Percentiles rank a stretch among this genome's conserved stretches.
Evolutionary conservation across 805 yeast species (phyloP).

Genomic region (Ogataea wickerhamii): DNA sequence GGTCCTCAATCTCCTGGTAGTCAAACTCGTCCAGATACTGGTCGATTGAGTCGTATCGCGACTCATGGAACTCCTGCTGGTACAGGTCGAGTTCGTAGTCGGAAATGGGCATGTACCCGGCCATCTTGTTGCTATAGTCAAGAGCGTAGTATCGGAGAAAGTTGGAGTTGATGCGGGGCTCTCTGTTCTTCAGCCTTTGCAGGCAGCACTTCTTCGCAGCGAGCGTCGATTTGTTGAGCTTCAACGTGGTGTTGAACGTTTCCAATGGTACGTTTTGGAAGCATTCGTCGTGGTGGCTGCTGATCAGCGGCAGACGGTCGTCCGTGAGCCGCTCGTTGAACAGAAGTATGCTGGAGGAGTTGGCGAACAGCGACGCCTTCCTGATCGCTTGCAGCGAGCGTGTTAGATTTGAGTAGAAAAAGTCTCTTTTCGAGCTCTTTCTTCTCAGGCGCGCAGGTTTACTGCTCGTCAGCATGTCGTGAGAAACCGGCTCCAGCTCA

Average conservation of each 20-base stretch:
- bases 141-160: constrained; percentile 49
- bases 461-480: background rate
- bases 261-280: constrained; percentile 10
- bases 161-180: constrained; percentile 47
- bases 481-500: background rate
- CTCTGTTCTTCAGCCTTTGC: constrained; percentile 30
- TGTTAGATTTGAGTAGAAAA: constrained; percentile 10
- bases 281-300: constrained; percentile 4
- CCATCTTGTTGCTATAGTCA: constrained; percentile 41
- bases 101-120: constrained; percentile 31
- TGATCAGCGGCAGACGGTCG: constrained; percentile 10
- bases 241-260: constrained; percentile 13
- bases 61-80: constrained; percentile 27
- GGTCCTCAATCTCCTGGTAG: constrained; percentile 8
- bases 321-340: constrained; percentile 19
- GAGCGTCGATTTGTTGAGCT: background rate
- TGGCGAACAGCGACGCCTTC: constrained; percentile 7
- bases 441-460: background rate
- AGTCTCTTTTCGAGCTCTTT: constrained; percentile 9
- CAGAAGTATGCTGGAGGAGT: constrained; percentile 9
- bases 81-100: constrained; percentile 34
- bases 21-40: constrained; percentile 26
- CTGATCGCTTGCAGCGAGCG: constrained; percentile 12
- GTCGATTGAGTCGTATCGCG: constrained; percentile 17
- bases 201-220: background rate